Conservation (phyloP, 352 stramenopile species). For the Globisporangium splendens region DNA sequence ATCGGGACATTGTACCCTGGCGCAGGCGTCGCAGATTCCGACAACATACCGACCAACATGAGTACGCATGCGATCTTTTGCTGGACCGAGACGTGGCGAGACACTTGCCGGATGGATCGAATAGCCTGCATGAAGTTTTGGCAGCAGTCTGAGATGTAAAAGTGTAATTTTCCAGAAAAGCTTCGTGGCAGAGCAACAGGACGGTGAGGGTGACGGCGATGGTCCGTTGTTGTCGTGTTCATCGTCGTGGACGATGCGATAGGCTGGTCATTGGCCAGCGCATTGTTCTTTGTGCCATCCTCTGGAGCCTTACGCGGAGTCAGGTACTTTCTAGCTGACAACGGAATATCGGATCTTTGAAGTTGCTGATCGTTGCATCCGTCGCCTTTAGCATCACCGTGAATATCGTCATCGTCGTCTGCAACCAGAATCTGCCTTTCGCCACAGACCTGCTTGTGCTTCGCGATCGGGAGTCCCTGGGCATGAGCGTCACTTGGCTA, state of each 20-base stretch:
- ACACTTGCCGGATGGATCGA: constrained; percentile 14
- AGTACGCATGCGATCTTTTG: constrained; percentile 55
- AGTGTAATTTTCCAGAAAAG: constrained; percentile 24
- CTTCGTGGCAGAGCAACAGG: constrained; percentile 15
- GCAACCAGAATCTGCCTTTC: not conserved
- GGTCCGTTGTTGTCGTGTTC: not conserved
- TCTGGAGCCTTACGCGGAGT: not conserved
- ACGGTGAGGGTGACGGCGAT: not conserved
- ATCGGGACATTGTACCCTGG: constrained; percentile 75
- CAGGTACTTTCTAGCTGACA: constrained; percentile 10
- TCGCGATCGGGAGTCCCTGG: constrained; percentile 1
- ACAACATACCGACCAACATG: constrained; percentile 54
- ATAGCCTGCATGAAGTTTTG: not conserved
- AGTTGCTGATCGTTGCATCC: not conserved
- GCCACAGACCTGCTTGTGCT: not conserved
- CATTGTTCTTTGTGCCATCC: not conserved
- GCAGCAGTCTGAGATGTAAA: constrained; percentile 8
- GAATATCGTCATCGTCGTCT: not conserved
- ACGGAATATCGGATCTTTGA: not conserved
- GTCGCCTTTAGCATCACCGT: not conserved
- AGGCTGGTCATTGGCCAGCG: too few relatives aligned
- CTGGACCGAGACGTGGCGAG: constrained; percentile 43
- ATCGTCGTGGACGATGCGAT: not conserved
- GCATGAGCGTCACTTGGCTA: constrained; percentile 21
- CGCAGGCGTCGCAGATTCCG: constrained; percentile 52